These are phyloP conservation scores for Suhomyces taliae DNA, from an alignment of 1,139 yeast species.

Conservation along the genomic window DNA sequence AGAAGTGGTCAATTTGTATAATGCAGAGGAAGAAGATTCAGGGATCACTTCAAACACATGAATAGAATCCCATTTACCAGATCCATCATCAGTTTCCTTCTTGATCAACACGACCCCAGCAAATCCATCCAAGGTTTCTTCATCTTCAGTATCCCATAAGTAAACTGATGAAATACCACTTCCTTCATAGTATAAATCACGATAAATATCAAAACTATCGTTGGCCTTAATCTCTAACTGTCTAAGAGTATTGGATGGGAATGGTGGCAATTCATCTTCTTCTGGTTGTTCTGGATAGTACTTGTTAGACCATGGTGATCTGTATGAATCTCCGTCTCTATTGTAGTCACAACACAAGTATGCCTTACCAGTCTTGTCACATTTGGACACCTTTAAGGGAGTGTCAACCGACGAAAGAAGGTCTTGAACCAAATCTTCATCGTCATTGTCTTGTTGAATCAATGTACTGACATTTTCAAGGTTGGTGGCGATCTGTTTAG, in stretches of 20 bases:
- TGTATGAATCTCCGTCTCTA: slow-evolving; percentile 87
- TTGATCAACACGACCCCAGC: slow-evolving; percentile 92
- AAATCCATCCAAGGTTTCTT: slow-evolving; percentile 50
- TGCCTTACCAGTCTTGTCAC: slow-evolving; percentile 60
- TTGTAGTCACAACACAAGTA: slow-evolving; percentile 91
- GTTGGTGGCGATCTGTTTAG: slow-evolving; percentile 63
- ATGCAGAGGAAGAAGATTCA: slow-evolving; percentile 46
- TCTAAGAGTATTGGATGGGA: slow-evolving; percentile 67
- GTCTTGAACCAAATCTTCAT: slow-evolving; percentile 75
- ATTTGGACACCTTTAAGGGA: slow-evolving; percentile 64
- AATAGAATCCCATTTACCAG: slow-evolving; percentile 85
- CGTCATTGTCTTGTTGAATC: slow-evolving; percentile 47
- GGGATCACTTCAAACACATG: slow-evolving; percentile 83
- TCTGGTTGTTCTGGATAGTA: slow-evolving; percentile 63
- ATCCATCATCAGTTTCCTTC: slow-evolving; percentile 56
- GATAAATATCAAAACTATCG: slow-evolving; percentile 87
- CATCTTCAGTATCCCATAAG: slow-evolving; percentile 77
- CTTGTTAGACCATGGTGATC: slow-evolving; percentile 89
- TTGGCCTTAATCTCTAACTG: slow-evolving; percentile 79
- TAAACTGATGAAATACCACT: slow-evolving; percentile 85
- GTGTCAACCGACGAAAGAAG: slow-evolving; percentile 84
- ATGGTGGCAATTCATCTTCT: slow-evolving; percentile 63
- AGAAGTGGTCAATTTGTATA: slow-evolving; percentile 81
- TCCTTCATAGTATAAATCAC: slow-evolving; percentile 94
- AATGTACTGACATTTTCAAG: slow-evolving; percentile 69